phyloP scores from a whole-genome alignment of 2,329 filamentous ascomycete genomes.

The Aspergillus ochraceoroseus region DNA sequence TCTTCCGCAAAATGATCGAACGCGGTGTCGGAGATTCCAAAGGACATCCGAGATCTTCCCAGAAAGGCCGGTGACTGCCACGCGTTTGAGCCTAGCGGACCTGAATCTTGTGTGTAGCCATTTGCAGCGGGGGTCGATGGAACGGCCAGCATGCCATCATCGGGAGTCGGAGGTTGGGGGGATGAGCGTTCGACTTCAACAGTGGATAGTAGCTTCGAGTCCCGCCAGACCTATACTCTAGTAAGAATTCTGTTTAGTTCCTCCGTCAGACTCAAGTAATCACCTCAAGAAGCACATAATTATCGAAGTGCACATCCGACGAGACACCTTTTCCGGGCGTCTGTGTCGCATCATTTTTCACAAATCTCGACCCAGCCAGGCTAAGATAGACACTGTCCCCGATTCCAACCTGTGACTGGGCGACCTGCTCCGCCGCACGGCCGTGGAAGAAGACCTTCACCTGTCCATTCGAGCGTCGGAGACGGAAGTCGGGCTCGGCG shows the following conservation, averaged over 20 bases:
- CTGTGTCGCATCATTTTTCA: constrained; percentile 48
- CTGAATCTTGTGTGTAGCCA: constrained; percentile 15
- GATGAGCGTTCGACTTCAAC: constrained; percentile 52
- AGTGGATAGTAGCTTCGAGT: constrained; percentile 23
- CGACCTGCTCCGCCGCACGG: constrained; percentile 63
- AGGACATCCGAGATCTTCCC: constrained; percentile 65
- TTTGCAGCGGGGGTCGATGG: constrained; percentile 27
- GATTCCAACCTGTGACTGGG: constrained; percentile 64
- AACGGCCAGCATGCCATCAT: constrained; percentile 19
- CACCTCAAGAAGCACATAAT: constrained; percentile 36
- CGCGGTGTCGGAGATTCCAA: constrained; percentile 59
- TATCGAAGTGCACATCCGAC: constrained; percentile 52
- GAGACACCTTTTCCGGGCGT: constrained; percentile 55
- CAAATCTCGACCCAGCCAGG: constrained; percentile 65
- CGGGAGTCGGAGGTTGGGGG: constrained; percentile 22
- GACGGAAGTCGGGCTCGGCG: constrained; percentile 75
- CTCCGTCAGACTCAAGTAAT: not conserved
- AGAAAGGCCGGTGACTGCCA: constrained; percentile 77
- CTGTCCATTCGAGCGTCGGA: constrained; percentile 72
- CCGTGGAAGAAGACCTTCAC: constrained; percentile 72
- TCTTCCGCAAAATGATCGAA: constrained; percentile 65
- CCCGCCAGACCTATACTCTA: constrained; percentile 26
- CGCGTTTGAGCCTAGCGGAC: constrained; percentile 44
- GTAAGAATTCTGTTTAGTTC: constrained; percentile 5
- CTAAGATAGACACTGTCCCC: constrained; percentile 69